Evolutionary conservation across 2,329 filamentous ascomycete species (phyloP).

Genomic region (Chaetothyriales sp.): DNA sequence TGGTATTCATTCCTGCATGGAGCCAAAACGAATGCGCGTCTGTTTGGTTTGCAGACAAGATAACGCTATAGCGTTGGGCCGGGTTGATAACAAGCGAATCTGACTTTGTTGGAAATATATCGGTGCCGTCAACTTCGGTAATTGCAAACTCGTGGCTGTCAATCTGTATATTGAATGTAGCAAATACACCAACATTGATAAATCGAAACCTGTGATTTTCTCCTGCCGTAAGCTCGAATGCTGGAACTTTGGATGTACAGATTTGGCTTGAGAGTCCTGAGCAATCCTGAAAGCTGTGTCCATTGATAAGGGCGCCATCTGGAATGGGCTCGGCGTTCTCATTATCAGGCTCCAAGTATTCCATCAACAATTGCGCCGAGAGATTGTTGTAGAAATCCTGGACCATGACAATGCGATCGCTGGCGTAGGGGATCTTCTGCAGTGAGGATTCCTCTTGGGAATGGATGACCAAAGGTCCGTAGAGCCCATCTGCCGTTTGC

Average conservation of each 20-base stretch:
- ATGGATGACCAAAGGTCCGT: conserved; percentile 52
- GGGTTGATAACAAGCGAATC: conserved; percentile 50
- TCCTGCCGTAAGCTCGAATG: conserved; percentile 41
- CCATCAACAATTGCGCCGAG: conserved; percentile 42
- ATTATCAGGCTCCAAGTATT: conserved; percentile 39
- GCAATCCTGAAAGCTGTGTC: conserved; percentile 44
- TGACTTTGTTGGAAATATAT: conserved; percentile 32
- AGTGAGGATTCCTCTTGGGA: conserved; percentile 38
- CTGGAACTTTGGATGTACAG: conserved; percentile 3
- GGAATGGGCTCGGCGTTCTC: conserved; percentile 25
- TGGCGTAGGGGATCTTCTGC: conserved; percentile 38
- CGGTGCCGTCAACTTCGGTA: conserved; percentile 25
- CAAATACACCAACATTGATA: conserved; percentile 64
- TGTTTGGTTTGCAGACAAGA: conserved; percentile 5
- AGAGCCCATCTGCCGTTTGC: conserved; percentile 54
- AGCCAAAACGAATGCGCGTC: conserved; percentile 11
- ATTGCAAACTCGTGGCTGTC: conserved; percentile 25
- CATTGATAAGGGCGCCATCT: conserved; percentile 52
- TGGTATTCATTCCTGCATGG: conserved; percentile 21
- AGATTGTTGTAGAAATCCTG: conserved; percentile 58
- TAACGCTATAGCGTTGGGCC: conserved; percentile 41
- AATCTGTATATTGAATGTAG: conserved; percentile 30
- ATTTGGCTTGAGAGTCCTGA: neutral
- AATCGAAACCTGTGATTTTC: conserved; percentile 61
- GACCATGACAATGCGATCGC: conserved; percentile 52